Base-by-base conservation (phyloP, 305 asterid genomes). In the Solanum hybrid region DNA sequence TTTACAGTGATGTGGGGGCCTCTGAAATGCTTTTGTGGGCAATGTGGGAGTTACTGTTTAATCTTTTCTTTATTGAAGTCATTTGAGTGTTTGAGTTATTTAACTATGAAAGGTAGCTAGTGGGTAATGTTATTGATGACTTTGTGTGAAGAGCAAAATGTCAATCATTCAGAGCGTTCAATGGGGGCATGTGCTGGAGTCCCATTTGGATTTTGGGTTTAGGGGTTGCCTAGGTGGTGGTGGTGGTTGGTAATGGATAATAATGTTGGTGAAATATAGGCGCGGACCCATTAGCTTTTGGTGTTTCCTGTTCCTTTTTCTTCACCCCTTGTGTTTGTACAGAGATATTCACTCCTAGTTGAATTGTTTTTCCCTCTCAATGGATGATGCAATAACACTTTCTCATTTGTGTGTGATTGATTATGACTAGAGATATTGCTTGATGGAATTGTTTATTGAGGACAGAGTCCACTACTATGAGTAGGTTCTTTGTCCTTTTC, bases 191-290 rank as follows among this genome's bases (percentile, higher is more conserved):
- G 88, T 86, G 88, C 75, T 86, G 73, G 75, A 86, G 88, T 86
- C 88, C 88, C 88, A 86, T 51, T 51, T 86, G 77, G 88, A 67
- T 26, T 86, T 86, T 86, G 75, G 88, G 77, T 73, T 20, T 89
- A 91, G 89, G 91, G 88, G 90, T 92, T 82, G 89, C 76, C 67
- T 87, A 85, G 89, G 88, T 88, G 82, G 90, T 90, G 90, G 90
- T 93, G 93, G 92, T 92, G 92, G 96, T 94, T 93, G 94, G 93
- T 90, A 94, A 89, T 93, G 95, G 92, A 94, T 89, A 92, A 86
- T 92, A 93, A 89, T 92, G 91, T 93, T 94, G 92, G 88, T 92
- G 91, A 89, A 90, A 91, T 93, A 86, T 90, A 93, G 83, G 33
- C 2, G 67, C 69, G 95, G 95, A 51, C 95, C 96, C 95, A 64